These are phyloP conservation scores for Scutellaria minor DNA, from an alignment of 257 asterid species.

Conservation along the genomic window DNA sequence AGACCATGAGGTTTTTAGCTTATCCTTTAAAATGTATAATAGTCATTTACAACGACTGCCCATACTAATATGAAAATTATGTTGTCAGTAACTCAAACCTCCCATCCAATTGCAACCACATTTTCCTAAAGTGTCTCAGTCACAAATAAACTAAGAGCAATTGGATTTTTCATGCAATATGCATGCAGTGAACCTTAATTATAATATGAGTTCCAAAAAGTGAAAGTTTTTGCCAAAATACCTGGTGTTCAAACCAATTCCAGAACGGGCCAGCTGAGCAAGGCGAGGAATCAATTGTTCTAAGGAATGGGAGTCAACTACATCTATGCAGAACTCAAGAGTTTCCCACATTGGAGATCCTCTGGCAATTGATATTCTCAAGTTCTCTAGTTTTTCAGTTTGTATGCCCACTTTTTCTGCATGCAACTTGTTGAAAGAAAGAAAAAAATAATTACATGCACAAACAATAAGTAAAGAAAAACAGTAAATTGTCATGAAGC, in stretches of 20 bases:
- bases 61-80: constrained; percentile 10
- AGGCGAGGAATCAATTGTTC: constrained; percentile 91
- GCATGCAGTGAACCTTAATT: constrained; percentile 18
- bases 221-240: constrained; percentile 34
- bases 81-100: constrained; percentile 17
- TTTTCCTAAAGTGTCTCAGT: constrained; percentile 7
- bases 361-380: constrained; percentile 89
- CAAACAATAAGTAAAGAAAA: constrained; percentile 18
- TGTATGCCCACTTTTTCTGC: constrained; percentile 95
- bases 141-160: neutral
- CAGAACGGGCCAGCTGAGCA: constrained; percentile 77
- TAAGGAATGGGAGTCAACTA: constrained; percentile 76
- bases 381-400: constrained; percentile 88
- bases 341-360: constrained; percentile 99
- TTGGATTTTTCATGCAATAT: constrained; percentile 20
- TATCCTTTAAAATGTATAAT: neutral
- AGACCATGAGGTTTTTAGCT: neutral
- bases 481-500: constrained; percentile 23
- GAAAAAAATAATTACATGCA: constrained; percentile 24
- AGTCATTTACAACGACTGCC: constrained; percentile 6
- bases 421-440: constrained; percentile 65
- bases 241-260: constrained; percentile 98
- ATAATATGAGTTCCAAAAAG: neutral
- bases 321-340: constrained; percentile 91
- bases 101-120: neutral